Percentiles rank a stretch among this genome's conserved stretches.
phyloP scores from a whole-genome alignment of 768 basidiomycete species.

The Gloeopeniophorella convolvens region DNA sequence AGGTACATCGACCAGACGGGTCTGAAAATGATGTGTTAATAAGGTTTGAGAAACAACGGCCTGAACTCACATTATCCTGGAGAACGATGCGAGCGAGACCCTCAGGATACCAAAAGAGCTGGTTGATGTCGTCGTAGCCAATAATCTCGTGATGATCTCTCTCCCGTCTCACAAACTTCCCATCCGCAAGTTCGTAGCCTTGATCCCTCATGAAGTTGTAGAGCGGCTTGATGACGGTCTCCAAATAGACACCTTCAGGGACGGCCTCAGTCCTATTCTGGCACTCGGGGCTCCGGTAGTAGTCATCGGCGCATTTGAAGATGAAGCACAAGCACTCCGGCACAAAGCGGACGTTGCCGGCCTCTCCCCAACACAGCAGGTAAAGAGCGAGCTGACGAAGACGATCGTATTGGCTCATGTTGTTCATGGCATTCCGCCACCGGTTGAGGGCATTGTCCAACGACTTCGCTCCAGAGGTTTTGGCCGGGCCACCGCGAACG shows the following conservation, averaged over 20 bases:
- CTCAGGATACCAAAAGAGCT: constrained; percentile 99
- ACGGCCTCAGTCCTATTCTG: constrained; percentile 92
- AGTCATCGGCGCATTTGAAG: constrained; percentile 99
- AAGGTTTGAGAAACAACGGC: not conserved
- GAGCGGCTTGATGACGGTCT: constrained; percentile 86
- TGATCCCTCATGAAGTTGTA: constrained; percentile 97
- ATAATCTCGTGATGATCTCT: constrained; percentile 93
- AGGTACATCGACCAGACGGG: constrained; percentile 84
- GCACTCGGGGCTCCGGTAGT: constrained; percentile 96
- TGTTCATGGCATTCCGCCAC: constrained; percentile 98
- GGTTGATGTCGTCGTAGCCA: constrained; percentile 99
- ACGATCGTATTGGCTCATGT: constrained; percentile 98
- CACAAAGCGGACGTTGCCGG: constrained; percentile 93
- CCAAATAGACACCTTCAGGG: constrained; percentile 89
- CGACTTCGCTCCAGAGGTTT: constrained; percentile 60
- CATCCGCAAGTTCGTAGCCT: constrained; percentile 92
- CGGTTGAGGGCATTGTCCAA: constrained; percentile 90
- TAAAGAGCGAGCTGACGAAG: constrained; percentile 94
- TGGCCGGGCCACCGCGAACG: constrained; percentile 56
- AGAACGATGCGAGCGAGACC: constrained; percentile 91
- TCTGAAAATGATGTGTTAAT: constrained; percentile 37
- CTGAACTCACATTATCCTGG: constrained; percentile 65
- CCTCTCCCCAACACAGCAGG: constrained; percentile 98
- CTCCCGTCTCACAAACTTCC: constrained; percentile 90
- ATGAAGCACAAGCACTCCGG: constrained; percentile 98